phyloP scores from a whole-genome alignment of 2,329 filamentous ascomycete species.

The Cladorrhinum sp. region DNA sequence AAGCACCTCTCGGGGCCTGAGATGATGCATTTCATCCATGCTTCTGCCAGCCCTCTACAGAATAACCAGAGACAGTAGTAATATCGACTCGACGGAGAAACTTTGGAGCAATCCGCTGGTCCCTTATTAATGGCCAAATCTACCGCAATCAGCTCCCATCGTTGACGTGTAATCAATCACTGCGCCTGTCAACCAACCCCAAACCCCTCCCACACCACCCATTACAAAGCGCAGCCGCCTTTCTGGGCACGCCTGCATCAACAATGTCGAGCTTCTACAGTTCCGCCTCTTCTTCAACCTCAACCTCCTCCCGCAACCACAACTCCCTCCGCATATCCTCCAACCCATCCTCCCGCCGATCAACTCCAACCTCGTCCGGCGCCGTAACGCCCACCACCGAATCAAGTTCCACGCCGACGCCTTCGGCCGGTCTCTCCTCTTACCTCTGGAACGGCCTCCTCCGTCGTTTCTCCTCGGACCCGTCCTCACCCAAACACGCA shows the following conservation, averaged over 20 bases:
- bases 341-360: conserved; percentile 6
- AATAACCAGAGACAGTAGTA: conserved; percentile 2
- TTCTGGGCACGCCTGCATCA: background rate
- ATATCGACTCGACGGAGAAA: too few relatives aligned
- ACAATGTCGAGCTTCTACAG: conserved; percentile 26
- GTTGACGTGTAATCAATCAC: background rate
- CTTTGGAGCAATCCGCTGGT: background rate
- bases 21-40: conserved; percentile 2
- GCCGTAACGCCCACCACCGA: conserved; percentile 28
- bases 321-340: conserved; percentile 14
- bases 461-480: conserved; percentile 60
- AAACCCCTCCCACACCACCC: too few relatives aligned
- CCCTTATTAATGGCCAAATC: conserved; percentile 10
- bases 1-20: background rate
- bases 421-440: conserved; percentile 32
- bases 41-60: background rate
- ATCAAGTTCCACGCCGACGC: conserved; percentile 19
- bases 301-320: conserved; percentile 8
- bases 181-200: too few relatives aligned
- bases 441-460: conserved; percentile 60
- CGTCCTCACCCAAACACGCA: conserved; percentile 21
- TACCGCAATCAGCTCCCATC: background rate
- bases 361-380: conserved; percentile 29
- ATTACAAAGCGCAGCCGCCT: too few relatives aligned
- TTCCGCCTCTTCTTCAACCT: conserved; percentile 6